Evolutionary conservation across 2,329 filamentous ascomycete genomes (phyloP), one percentile per base, ranked within the genome.

Genomic region (Fusarium penzigii): DNA sequence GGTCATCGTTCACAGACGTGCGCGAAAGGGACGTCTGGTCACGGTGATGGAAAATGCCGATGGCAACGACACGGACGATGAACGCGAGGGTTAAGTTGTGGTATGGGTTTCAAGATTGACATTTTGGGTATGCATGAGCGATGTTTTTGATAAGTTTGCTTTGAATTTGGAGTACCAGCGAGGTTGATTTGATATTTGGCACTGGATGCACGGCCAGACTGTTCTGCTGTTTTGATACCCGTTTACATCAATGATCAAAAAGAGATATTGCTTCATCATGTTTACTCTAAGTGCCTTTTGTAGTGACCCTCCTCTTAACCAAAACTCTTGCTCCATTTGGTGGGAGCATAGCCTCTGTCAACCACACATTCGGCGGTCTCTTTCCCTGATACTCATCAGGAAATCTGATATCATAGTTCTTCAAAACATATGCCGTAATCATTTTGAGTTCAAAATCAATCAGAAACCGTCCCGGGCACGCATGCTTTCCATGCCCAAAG

Each of bases 401-500:
- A 3, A 64, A 58, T 17, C 44, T 49, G 0, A 64, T 13, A 1
- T 64, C 59, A 6, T 65, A 64, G 6, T 64, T 64, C 11, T 51
- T 42, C 3, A 64, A 38, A 3, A 61, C 36, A 45, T 65, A 58
- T 0, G 59, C 52, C 47, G 65, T 36, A 20, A 69, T 65, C 67
- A 69, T 69, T 58, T 69, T 69, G 43, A 69, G 46, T 51, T 69
- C 65, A 55, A 69, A 68, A 17, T 69, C 67, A 8, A 68, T 51
- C 1, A 69, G 45, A 12, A 69, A 69, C 0, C 67, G 57, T 1
- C 67, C 67, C 0, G 67, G 65, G 5, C 69, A 73, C 0, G 70
- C 67, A 44, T 71, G 67, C 13, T 65, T 70, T 6, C 70, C 70
- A 14, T 70, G 68, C 1, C 71, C 67, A 48, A 73, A 75, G 1